Evolutionary conservation across 192 early-diverging fungal genomes (phyloP), one percentile per base, ranked within the genome.

Genomic region (Paraglomus brasilianum): DNA sequence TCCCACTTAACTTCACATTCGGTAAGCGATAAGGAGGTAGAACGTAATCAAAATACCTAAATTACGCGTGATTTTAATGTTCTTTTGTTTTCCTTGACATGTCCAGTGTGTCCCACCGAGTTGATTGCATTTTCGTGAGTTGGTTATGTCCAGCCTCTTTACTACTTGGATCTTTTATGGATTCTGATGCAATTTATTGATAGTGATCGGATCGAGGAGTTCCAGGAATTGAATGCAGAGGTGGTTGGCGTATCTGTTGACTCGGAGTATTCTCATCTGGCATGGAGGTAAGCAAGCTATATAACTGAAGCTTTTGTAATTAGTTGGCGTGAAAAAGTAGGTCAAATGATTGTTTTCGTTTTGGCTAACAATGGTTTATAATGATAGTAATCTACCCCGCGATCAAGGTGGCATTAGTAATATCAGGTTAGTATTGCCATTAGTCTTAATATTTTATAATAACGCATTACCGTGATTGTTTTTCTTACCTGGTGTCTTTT

Each of bases 321-420:
- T 30, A 3, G 30, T 30, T 3, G 3, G 30, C 3, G 30, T 30
- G 30, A 30, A 30, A 30, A 3, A 30, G 30, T 30, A 3, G 30
- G 30, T 3, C 3, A 30, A 30, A 30, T n/a, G n/a, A n/a, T n/a
- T n/a, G n/a, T n/a, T n/a, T n/a, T 30, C 30, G 30, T 30, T 30
- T 30, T 30, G 1, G 3, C 30, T 30, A 30, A 30, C 3, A 30
- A 30, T 30, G 30, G 3, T 30, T 30, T 30, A 3, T 3, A 30
- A 30, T 30, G 3, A 30, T 30, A 83, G 80, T 66, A 84, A 91
- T 79, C 81, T 83, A 72, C 80, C 90, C 69, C 78, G 83, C 44
- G 89, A 91, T 80, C 79, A 93, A 73, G 94, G 94, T 73, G 93
- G 94, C 73, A 79, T 96, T 19, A 92, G 94, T 62, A 81, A 85